Conservation (phyloP, 768 basidiomycete species). For the Xerocomus potaroensis region DNA sequence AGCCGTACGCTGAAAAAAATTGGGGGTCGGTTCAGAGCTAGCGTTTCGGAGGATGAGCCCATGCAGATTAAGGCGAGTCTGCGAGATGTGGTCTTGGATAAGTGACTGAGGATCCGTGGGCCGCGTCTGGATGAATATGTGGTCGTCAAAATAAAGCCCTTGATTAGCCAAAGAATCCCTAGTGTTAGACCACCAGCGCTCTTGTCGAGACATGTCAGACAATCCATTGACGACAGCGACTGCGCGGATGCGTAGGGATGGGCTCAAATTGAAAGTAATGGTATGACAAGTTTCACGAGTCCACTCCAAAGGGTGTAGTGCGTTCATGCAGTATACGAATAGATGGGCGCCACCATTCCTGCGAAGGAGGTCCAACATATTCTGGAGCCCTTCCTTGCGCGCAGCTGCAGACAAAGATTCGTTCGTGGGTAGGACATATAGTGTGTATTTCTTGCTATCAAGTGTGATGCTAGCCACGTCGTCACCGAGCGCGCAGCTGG, state of each 20-base stretch:
- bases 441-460: slow-evolving; percentile 13
- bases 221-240: slow-evolving; percentile 20
- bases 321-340: slow-evolving; percentile 21
- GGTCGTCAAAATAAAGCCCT: slow-evolving; percentile 13
- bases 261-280: slow-evolving; percentile 2
- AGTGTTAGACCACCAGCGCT: slow-evolving; percentile 20
- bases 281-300: slow-evolving; percentile 8
- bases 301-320: slow-evolving; percentile 9
- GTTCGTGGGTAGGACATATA: slow-evolving; percentile 7
- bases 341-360: slow-evolving; percentile 16
- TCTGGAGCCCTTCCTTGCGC: slow-evolving; percentile 4
- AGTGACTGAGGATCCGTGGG: neutral
- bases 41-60: slow-evolving; percentile 11
- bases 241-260: slow-evolving; percentile 1
- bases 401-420: neutral
- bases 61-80: slow-evolving; percentile 12
- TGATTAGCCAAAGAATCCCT: slow-evolving; percentile 5
- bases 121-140: slow-evolving; percentile 11
- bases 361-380: slow-evolving; percentile 12
- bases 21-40: neutral
- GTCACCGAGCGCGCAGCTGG: neutral
- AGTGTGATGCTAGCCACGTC: slow-evolving; percentile 11
- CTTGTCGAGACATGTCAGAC: slow-evolving; percentile 3
- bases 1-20: neutral
- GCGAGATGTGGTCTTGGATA: slow-evolving; percentile 3